Percentiles rank a stretch among this genome's conserved stretches.
phyloP scores from a whole-genome alignment of 345 rosid genomes.

The Pugionium cornutum region DNA sequence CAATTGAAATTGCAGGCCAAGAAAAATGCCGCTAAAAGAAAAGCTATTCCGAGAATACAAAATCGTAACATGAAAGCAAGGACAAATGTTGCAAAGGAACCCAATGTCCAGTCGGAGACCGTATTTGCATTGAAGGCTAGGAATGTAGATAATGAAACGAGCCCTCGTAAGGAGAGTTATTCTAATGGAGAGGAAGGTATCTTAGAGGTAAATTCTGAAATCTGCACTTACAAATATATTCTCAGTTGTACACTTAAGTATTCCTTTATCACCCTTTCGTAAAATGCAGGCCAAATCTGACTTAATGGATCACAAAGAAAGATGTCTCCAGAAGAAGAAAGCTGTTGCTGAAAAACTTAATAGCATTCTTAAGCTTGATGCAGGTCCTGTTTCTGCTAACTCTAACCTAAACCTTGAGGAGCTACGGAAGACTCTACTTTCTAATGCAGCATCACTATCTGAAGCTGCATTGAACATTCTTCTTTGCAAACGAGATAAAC shows the following conservation, averaged over 20 bases:
- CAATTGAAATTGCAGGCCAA: constrained; percentile 28
- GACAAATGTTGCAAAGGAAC: constrained; percentile 5
- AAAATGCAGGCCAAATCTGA: constrained; percentile 31
- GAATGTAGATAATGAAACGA: constrained; percentile 14
- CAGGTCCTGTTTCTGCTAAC: constrained; percentile 27
- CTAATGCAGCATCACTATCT: constrained; percentile 47
- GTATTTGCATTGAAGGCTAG: constrained; percentile 24
- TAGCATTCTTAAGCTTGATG: constrained; percentile 4
- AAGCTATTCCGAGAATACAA: constrained; percentile 6
- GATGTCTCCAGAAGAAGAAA: constrained; percentile 36
- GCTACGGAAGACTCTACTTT: constrained; percentile 40
- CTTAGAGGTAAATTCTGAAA: constrained; percentile 30
- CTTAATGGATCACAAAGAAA: constrained; percentile 35
- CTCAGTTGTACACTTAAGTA: background rate
- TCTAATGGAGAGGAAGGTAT: constrained; percentile 30
- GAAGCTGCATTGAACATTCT: constrained; percentile 56
- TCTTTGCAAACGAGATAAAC: constrained; percentile 56
- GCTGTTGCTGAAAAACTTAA: constrained; percentile 18
- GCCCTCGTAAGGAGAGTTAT: constrained; percentile 27
- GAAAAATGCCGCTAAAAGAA: constrained; percentile 19
- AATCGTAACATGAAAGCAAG: constrained; percentile 24
- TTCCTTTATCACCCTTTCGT: constrained; percentile 13
- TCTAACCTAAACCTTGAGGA: constrained; percentile 45
- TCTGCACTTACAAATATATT: background rate
- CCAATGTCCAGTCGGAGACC: background rate